phyloP scores from a whole-genome alignment of 176 grass and related monocot genomes.

The Oryza longistaminata region DNA sequence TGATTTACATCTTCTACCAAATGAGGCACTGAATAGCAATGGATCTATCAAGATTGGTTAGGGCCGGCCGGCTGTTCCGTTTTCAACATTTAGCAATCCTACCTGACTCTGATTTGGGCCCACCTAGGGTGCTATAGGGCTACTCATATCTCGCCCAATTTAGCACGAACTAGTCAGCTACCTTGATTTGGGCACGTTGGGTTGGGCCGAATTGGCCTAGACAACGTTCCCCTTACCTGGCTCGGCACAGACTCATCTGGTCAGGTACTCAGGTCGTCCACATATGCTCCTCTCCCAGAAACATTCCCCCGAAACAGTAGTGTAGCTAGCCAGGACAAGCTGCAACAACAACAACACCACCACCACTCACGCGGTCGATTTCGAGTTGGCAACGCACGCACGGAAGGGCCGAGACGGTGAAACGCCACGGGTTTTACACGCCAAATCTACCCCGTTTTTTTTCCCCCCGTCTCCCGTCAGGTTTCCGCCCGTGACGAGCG shows the following conservation, averaged over 20 bases:
- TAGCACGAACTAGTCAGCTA: background rate
- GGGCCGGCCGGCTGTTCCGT: too few relatives aligned
- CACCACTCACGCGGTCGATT: background rate
- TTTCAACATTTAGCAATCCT: too few relatives aligned
- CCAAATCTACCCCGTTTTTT: background rate
- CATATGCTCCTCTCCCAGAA: background rate
- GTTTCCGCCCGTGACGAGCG: conserved; percentile 16
- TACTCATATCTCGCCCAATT: background rate
- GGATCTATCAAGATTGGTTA: too few relatives aligned
- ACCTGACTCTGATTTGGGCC: background rate
- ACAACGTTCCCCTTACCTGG: background rate
- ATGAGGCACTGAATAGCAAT: too few relatives aligned
- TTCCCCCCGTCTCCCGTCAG: background rate
- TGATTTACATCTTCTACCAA: too few relatives aligned
- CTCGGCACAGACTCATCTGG: background rate
- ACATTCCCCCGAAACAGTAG: background rate
- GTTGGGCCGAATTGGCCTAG: background rate
- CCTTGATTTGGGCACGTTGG: background rate
- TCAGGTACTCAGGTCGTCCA: background rate
- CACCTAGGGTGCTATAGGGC: background rate
- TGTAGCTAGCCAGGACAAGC: background rate
- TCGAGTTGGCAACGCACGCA: background rate
- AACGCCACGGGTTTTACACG: background rate
- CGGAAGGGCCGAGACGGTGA: background rate
- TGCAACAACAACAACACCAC: background rate